A percentile compares a stretch with the other conserved stretches of the same genome.
Evolutionary conservation across 2,329 filamentous ascomycete species (phyloP).

Genomic region (Allantophomopsis lycopodina): DNA sequence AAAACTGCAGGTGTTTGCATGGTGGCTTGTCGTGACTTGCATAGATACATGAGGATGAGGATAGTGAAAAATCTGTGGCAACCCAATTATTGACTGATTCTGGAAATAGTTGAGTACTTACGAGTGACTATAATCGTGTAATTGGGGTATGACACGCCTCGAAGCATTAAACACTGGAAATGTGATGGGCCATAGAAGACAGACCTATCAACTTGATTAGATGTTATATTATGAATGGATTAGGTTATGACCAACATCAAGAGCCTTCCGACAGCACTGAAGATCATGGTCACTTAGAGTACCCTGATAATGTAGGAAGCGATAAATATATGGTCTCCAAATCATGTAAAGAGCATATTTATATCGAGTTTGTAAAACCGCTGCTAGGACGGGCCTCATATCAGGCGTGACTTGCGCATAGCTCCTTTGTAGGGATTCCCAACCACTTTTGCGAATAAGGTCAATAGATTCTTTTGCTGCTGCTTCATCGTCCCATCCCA

Average conservation of each 20-base stretch:
- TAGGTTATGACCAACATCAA: not conserved
- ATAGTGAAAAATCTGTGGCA: not conserved
- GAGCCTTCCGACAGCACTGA: not conserved
- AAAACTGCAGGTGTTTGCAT: not conserved
- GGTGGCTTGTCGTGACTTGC: not conserved
- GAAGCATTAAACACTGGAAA: not conserved
- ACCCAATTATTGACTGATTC: not conserved
- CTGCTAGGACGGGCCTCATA: not conserved
- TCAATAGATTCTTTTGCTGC: not conserved
- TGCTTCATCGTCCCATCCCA: not conserved
- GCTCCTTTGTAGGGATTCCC: not conserved
- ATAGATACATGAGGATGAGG: not conserved
- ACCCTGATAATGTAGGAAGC: slow-evolving; percentile 1
- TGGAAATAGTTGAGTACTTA: not conserved
- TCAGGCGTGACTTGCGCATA: not conserved
- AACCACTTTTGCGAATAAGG: not conserved
- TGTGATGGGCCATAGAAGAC: not conserved
- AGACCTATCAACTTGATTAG: not conserved
- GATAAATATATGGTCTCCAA: slow-evolving; percentile 3
- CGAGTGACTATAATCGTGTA: slow-evolving; percentile 2
- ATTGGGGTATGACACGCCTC: not conserved
- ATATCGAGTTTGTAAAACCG: slow-evolving; percentile 1
- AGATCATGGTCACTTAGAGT: not conserved
- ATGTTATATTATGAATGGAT: too few species aligned
- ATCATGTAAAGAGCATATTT: slow-evolving; percentile 3